These are phyloP conservation scores for Flaveria brownii DNA, from an alignment of 129 eudicot genomes.

Conservation along the genomic window DNA sequence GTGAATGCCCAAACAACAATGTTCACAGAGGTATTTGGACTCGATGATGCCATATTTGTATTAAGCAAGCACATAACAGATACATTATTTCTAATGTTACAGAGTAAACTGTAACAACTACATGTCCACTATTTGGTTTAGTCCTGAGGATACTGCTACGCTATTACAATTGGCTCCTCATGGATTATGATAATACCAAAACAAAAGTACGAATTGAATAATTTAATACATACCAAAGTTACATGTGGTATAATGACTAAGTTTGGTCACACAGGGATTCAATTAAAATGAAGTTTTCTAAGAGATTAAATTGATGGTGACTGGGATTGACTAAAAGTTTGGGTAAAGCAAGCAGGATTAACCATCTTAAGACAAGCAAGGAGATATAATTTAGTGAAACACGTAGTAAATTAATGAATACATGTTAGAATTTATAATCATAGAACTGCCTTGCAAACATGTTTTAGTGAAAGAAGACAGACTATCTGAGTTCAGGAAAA, in stretches of 20 bases:
- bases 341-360: neutral
- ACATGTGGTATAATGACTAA: neutral
- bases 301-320: neutral
- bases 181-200: neutral
- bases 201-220: neutral
- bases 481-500: neutral
- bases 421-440: too few relatives aligned
- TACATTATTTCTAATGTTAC: constrained; percentile 10
- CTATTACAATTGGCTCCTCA: neutral
- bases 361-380: neutral
- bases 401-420: neutral
- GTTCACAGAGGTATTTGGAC: constrained; percentile 7
- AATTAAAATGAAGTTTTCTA: neutral
- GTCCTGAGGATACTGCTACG: neutral
- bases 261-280: neutral
- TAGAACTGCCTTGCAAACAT: too few relatives aligned
- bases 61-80: constrained; percentile 3
- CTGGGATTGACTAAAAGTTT: neutral
- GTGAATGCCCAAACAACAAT: neutral
- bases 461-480: too few relatives aligned
- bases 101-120: neutral
- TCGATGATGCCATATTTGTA: neutral
- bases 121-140: neutral
- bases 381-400: constrained; percentile 16
- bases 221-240: neutral